Evolutionary conservation across 2,329 filamentous ascomycete species (phyloP), one percentile per base, ranked within the genome.

Genomic region (Endocalyx cinctus): DNA sequence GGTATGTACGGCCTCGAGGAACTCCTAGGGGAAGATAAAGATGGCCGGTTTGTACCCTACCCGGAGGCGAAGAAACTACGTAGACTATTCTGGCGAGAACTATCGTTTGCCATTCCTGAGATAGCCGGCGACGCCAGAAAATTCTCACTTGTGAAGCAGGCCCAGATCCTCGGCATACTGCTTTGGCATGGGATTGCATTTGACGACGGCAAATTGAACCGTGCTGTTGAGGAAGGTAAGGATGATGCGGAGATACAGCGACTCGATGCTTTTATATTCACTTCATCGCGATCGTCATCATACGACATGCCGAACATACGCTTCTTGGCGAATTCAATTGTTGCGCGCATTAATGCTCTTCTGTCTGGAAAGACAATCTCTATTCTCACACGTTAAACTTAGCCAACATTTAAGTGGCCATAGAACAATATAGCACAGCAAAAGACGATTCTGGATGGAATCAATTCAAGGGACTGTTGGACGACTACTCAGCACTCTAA

Each of bases 111-210:
- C 5, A 46, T 66, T 2, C 58, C 63, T 0, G 54, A 55, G 13
- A 44, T 74, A 7, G 41, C 45, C 17, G 39, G 18, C 11, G 36
- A 54, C 8, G 3, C 40, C 4, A 37, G 29, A 25, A 28, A 18
- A 2, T 25, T 57, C 10, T 47, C 57, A 5, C 58, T 59, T 1
- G 54, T 75, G 1, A 50, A 48, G 33, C 42, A 65, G 25, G 67
- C 74, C 10, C 66, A 61, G 50, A 63, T 51, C 4, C 44, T 80
- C 13, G 77, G 79, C 0, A 64, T 82, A 5, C 39, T 82, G 13
- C 60, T 82, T 3, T 82, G 79, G 78, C 67, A 74, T 51, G 78
- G 77, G 1, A 77, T 75, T 48, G 76, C 77, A 3, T 82, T 77
- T 54, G 77, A 82, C 48, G 66, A 75, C 16, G 77, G 78, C 0